Percentiles rank a stretch among this genome's conserved stretches.
Conservation (phyloP, 2,329 filamentous ascomycete species). For the Fusarium robinianum region DNA sequence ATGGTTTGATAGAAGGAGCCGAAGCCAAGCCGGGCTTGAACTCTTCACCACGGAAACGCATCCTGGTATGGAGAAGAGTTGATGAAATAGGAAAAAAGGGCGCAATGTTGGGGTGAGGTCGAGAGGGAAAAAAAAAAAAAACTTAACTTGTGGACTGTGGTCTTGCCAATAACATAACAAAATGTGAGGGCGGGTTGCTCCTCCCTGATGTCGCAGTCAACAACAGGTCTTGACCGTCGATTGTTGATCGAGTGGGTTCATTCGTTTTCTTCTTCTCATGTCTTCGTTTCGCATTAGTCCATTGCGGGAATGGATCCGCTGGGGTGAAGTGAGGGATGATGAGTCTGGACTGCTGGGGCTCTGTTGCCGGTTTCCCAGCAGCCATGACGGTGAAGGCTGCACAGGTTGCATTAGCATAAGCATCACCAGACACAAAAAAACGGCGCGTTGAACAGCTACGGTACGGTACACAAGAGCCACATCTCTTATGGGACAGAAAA, state of each 20-base stretch:
- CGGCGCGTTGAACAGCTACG: neutral
- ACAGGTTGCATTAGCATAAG: conserved; percentile 29
- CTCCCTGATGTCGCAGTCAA: conserved; percentile 23
- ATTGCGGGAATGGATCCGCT: conserved; percentile 21
- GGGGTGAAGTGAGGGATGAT: conserved; percentile 32
- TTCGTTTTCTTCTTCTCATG: conserved; percentile 7
- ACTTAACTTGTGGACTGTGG: conserved; percentile 19
- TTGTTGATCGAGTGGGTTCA: conserved; percentile 16
- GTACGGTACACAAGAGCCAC: conserved; percentile 17
- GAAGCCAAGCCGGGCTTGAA: conserved; percentile 12
- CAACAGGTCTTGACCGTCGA: conserved; percentile 21
- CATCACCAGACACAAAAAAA: conserved; percentile 20
- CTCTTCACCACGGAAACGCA: conserved; percentile 25
- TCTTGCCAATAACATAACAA: conserved; percentile 27
- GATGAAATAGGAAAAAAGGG: conserved; percentile 13
- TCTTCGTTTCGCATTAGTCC: conserved; percentile 14
- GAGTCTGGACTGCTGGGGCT: conserved; percentile 18
- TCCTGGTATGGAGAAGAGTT: conserved; percentile 16
- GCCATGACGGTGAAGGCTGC: conserved; percentile 8
- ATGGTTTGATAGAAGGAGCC: conserved; percentile 19
- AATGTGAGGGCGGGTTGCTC: conserved; percentile 17
- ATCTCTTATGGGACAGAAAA: conserved; percentile 19
- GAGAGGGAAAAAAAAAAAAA: no score
- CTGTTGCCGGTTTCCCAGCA: conserved; percentile 10
- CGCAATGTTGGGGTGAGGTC: conserved; percentile 18